Evolutionary conservation across 768 basidiomycete genomes (phyloP).

Genomic region (Termitomyces sp.): DNA sequence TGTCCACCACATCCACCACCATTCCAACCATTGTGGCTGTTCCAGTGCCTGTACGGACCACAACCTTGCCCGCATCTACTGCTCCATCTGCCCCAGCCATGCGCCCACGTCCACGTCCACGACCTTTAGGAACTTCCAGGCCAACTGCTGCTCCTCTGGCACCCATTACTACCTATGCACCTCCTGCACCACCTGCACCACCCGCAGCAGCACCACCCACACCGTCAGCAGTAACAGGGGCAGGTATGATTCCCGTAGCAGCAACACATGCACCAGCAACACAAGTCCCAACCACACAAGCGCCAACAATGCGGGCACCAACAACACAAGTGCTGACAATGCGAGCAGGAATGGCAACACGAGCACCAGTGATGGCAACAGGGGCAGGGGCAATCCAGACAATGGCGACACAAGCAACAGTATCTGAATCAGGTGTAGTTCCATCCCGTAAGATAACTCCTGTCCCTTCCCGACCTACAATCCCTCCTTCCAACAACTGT

Average conservation of each 20-base stretch:
- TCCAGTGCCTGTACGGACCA: neutral
- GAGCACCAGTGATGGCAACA: no score
- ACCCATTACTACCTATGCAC: neutral
- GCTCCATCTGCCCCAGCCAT: neutral
- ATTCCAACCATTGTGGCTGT: no score
- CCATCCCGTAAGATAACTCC: no score
- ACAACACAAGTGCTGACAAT: neutral
- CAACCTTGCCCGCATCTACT: neutral
- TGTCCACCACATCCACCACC: neutral
- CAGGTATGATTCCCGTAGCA: neutral
- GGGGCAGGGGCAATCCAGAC: no score
- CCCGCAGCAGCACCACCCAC: neutral
- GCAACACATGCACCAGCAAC: neutral
- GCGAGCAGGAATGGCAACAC: neutral
- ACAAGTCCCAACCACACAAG: neutral
- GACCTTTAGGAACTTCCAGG: neutral
- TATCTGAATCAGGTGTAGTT: no score
- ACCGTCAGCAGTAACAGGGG: neutral
- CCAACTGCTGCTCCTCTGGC: neutral
- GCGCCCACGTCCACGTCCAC: neutral
- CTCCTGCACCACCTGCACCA: neutral
- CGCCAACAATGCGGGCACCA: neutral
- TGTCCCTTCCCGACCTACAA: no score
- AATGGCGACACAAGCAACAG: no score
- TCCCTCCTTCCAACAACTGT: no score